Conservation (phyloP, 495 filamentous ascomycete genomes). For the Hypoxylon fragiforme region DNA sequence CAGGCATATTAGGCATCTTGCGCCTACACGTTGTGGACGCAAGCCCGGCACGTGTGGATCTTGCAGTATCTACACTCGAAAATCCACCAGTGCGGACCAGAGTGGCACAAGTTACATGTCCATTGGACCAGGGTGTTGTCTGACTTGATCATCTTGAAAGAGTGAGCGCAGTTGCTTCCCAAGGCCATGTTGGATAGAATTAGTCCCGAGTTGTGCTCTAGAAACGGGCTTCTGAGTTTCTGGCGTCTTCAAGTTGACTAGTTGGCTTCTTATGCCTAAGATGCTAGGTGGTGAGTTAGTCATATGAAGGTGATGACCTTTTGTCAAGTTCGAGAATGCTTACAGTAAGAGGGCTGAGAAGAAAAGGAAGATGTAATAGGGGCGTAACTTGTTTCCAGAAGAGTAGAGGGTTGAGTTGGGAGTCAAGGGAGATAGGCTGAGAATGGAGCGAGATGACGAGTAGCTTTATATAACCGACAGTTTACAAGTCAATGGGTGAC, state of each 20-base stretch:
- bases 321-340: slow-evolving; percentile 3
- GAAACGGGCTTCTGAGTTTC: slow-evolving; percentile 9
- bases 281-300: slow-evolving; percentile 17
- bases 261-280: too few relatives aligned
- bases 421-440: neutral
- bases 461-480: slow-evolving; percentile 18
- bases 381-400: too few relatives aligned
- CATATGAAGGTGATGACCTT: neutral
- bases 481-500: slow-evolving; percentile 18
- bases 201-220: slow-evolving; percentile 9
- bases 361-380: too few relatives aligned
- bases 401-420: neutral
- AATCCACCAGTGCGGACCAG: slow-evolving; percentile 80
- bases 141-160: slow-evolving; percentile 76
- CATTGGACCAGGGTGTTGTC: slow-evolving; percentile 75
- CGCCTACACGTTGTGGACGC: slow-evolving; percentile 59
- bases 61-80: slow-evolving; percentile 80
- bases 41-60: slow-evolving; percentile 71
- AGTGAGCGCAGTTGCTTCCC: slow-evolving; percentile 66
- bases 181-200: slow-evolving; percentile 57
- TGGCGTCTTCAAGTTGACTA: neutral
- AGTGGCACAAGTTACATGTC: slow-evolving; percentile 76
- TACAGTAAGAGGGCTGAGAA: slow-evolving; percentile 6
- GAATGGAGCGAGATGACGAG: slow-evolving; percentile 6
- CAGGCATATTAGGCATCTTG: slow-evolving; percentile 9